Evolutionary conservation across 768 basidiomycete species (phyloP).

Genomic region (Rhizopogon vulgaris): DNA sequence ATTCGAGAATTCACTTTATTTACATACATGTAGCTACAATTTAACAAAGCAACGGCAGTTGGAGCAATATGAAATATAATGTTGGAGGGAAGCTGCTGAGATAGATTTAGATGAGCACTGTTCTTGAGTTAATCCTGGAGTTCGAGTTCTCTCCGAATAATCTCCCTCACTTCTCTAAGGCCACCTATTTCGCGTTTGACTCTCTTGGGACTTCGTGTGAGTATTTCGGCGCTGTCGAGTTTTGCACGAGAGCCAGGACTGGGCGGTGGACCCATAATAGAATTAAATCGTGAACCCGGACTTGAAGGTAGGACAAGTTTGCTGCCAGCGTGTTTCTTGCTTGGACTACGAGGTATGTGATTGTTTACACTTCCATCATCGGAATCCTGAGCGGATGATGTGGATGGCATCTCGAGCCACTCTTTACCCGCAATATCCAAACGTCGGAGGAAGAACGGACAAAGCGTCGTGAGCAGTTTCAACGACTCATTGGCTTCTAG

Average conservation of each 20-base stretch:
- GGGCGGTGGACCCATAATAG: constrained; percentile 27
- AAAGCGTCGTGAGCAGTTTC: constrained; percentile 55
- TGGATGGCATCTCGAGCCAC: constrained; percentile 44
- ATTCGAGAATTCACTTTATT: neutral
- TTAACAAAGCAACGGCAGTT: neutral
- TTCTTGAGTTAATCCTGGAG: constrained; percentile 40
- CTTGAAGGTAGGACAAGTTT: constrained; percentile 25
- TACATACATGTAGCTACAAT: neutral
- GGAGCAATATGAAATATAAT: constrained; percentile 13
- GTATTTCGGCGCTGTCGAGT: constrained; percentile 55
- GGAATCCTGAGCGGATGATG: constrained; percentile 14
- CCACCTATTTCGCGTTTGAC: constrained; percentile 70
- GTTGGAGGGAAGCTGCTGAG: constrained; percentile 15
- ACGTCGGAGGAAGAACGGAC: constrained; percentile 74
- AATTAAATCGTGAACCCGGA: constrained; percentile 16
- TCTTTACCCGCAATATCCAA: constrained; percentile 54
- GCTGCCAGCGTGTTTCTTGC: constrained; percentile 23
- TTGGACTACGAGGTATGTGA: constrained; percentile 28
- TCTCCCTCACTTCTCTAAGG: constrained; percentile 73
- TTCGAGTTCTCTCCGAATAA: constrained; percentile 75
- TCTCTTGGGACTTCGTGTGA: constrained; percentile 64
- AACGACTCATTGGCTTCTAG: constrained; percentile 77
- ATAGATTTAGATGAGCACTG: constrained; percentile 6
- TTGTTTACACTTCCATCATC: constrained; percentile 6
- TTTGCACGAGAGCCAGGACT: constrained; percentile 49